Conservation (phyloP, 139 green algal genomes). For the Chlamydomonas sp. region DNA sequence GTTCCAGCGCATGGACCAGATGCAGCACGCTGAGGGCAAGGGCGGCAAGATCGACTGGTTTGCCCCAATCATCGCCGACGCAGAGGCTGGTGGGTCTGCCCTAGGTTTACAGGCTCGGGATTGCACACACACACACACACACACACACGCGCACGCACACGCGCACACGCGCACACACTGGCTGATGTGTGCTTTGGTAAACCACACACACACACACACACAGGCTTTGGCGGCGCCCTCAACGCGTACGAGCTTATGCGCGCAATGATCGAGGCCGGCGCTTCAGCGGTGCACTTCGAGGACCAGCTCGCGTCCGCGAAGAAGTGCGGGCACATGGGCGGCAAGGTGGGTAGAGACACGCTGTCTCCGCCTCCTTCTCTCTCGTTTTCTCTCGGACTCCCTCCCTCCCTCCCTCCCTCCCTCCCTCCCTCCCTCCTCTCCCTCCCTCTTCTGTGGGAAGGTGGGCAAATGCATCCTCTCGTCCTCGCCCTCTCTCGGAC, state of each 20-base stretch:
- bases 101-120: too few species aligned
- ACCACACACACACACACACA: constrained; percentile 75
- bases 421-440: not conserved
- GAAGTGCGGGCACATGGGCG: constrained; percentile 75
- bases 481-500: too few species aligned
- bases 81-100: too few species aligned
- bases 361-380: constrained; percentile 10
- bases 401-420: too few species aligned
- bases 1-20: constrained; percentile 60
- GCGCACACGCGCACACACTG: constrained; percentile 20
- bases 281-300: constrained; percentile 76
- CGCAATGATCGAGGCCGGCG: constrained; percentile 66
- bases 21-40: constrained; percentile 60
- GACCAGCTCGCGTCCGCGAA: constrained; percentile 50
- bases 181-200: too few species aligned
- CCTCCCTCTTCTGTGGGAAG: too few species aligned
- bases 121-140: too few species aligned
- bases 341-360: too few species aligned
- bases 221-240: constrained; percentile 81
- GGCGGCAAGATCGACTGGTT: constrained; percentile 58
- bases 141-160: too few species aligned
- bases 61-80: constrained; percentile 79
- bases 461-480: too few species aligned
- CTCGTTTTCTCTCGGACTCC: too few species aligned
- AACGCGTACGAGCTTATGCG: constrained; percentile 74